Base-by-base conservation (phyloP, 169 alveolate genomes). In the Plasmodium knowlesi region DNA sequence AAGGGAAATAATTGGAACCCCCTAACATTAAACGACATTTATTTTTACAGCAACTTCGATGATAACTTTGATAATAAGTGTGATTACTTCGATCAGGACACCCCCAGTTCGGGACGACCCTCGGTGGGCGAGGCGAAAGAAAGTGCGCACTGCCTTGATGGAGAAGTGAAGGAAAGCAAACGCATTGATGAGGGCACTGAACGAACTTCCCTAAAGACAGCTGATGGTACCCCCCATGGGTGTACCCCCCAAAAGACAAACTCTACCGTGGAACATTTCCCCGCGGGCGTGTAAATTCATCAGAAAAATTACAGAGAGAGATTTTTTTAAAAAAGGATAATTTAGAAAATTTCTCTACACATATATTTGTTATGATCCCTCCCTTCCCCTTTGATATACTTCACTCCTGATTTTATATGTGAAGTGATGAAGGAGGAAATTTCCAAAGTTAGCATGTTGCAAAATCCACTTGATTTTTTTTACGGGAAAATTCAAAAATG, bases 51-150 rank as follows among this genome's bases (percentile, higher is more conserved):
- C 61, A 85, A 50, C 32, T 50, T 76, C 25, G 67, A 73, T 50
- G 85, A 85, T 85, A 73, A 85, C 80, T 72, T 72, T 85, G 93
- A 85, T 28, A 72, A 67, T 67, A 67, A 67, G 37, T 67, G 16
- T 67, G 76, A 67, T 25, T 67, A 67, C 76, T 28, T 67, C n/a
- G 30, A 67, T 25, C 76, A 67, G 37, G 76, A 67, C 37, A 14
- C n/a, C n/a, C 37, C 76, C 76, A 67, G 37, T 67, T 19, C 37
- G 61, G 61, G 76, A 6, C 76, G 76, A n/a, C 30, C 76, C 76
- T 50, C 76, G n/a, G 37, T 8, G 76, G n/a, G 30, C 0, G 37
- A 28, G 12, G 37, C 0, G 37, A 67, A 67, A 0, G n/a, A 67
- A 5, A 19, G 37, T 5, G n/a, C 0, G 76, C n/a, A 12, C 14